phyloP scores from a whole-genome alignment of 768 basidiomycete species.

The Tulasnella sp. region DNA sequence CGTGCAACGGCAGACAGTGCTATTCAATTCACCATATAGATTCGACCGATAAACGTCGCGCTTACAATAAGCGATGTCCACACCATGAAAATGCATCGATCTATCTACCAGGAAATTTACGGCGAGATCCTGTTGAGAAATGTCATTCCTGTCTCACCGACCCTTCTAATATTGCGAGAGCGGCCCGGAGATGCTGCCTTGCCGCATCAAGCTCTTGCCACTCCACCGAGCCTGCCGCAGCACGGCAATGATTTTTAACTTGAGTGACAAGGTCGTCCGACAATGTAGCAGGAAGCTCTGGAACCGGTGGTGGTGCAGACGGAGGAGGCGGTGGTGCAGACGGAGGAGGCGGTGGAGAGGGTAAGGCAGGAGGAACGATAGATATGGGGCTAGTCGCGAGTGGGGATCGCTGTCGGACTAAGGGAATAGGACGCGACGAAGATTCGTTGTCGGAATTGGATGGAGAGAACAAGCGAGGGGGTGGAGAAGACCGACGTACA shows the following conservation, averaged over 20 bases:
- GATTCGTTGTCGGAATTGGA: background rate
- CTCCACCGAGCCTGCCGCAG: background rate
- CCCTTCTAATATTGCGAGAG: background rate
- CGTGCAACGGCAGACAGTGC: too few species aligned
- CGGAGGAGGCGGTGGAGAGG: background rate
- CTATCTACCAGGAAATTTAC: too few species aligned
- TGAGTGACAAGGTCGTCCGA: background rate
- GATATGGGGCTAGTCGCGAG: background rate
- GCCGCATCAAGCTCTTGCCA: background rate
- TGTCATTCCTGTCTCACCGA: background rate
- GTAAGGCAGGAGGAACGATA: background rate
- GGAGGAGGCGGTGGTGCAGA: background rate
- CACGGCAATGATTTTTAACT: conserved; percentile 4
- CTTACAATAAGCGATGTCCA: too few species aligned
- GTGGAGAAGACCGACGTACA: background rate
- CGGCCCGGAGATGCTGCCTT: background rate
- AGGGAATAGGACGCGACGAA: background rate
- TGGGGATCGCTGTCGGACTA: background rate
- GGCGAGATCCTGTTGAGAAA: too few species aligned
- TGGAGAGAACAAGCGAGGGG: background rate
- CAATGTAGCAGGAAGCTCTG: background rate
- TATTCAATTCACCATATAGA: too few species aligned
- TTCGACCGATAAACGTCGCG: too few species aligned
- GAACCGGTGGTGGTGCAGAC: background rate
- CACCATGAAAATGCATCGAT: too few species aligned